Evolutionary conservation across 2,329 filamentous ascomycete genomes (phyloP), one percentile per base, ranked within the genome.

Genomic region (Ophiosphaerella herpotricha): DNA sequence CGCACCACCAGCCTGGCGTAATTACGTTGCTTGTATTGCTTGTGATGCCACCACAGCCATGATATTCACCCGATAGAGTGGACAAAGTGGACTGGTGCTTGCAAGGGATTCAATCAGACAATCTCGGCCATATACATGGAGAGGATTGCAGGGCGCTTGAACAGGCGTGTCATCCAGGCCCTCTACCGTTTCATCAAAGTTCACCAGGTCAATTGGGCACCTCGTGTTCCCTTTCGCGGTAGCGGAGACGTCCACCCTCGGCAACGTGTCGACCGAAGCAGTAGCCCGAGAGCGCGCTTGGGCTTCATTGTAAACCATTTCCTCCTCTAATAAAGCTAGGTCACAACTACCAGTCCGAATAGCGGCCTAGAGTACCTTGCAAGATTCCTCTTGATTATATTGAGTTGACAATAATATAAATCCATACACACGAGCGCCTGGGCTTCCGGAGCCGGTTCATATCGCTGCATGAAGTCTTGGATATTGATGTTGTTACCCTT

Each of bases 51-150:
- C 7, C 12, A 35, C 3, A 4, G 16, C 31, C 3, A 41, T 18
- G n/a, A 47, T 41, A 31, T 41, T 38, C 7, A 26, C 29, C 7
- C 44, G 44, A 21, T 38, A 47, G 6, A 47, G 23, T 7, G 44
- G 44, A 24, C 44, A 46, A 18, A 46, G 29, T 18, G 44, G 34
- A 16, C 37, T 29, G n/a, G 36, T 41, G 8, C 7, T n/a, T 11
- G 16, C 31, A 8, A 47, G 31, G 4, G 16, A 23, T 13, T 36
- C 31, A 18, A 47, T 21, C 4, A 39, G 8, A 26, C 43, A 46
- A 13, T 46, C 43, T 8, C 29, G 37, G 33, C 43, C 37, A n/a
- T 39, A 11, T n/a, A 39, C n/a, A 16, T 46, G 43, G 8, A 36
- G 35, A 18, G 9, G 9, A 18, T 34, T 29, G 31, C 36, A 34